Conservation (phyloP, 1,284 basidiomycete genomes). For the Ceratobasidium papillatum region DNA sequence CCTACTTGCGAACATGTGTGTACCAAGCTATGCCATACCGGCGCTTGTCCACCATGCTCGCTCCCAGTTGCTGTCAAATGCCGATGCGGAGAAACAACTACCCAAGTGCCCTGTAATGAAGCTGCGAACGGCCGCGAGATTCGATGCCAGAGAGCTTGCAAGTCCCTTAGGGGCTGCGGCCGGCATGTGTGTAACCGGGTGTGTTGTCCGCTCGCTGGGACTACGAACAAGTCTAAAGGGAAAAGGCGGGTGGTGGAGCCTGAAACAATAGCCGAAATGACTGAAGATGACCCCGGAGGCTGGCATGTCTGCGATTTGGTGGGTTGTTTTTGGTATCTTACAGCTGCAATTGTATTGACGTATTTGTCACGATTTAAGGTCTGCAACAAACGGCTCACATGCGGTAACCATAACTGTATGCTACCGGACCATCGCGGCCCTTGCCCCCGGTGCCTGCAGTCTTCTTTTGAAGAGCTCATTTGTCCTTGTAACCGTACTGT, state of each 20-base stretch:
- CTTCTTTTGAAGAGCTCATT: slow-evolving; percentile 88
- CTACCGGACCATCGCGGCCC: slow-evolving; percentile 80
- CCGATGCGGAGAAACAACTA: slow-evolving; percentile 75
- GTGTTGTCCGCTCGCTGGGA: slow-evolving; percentile 85
- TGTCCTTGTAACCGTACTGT: slow-evolving; percentile 82
- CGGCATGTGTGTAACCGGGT: slow-evolving; percentile 81
- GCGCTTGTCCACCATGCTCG: slow-evolving; percentile 77
- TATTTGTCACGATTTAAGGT: slow-evolving; percentile 43
- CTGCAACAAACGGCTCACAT: slow-evolving; percentile 49
- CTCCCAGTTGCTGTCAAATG: slow-evolving; percentile 75
- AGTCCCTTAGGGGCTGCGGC: slow-evolving; percentile 78
- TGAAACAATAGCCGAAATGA: slow-evolving; percentile 47
- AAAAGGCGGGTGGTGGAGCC: slow-evolving; percentile 56
- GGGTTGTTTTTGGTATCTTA: background rate
- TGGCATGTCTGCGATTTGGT: slow-evolving; percentile 82
- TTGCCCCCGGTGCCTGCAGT: slow-evolving; percentile 83
- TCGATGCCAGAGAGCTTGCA: slow-evolving; percentile 79
- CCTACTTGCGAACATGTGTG: slow-evolving; percentile 75
- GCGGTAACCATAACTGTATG: slow-evolving; percentile 62
- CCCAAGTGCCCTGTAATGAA: slow-evolving; percentile 37
- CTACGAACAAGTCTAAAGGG: slow-evolving; percentile 66
- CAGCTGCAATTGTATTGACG: background rate
- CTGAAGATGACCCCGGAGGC: slow-evolving; percentile 62
- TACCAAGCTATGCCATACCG: slow-evolving; percentile 59
- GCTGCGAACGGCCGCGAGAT: slow-evolving; percentile 58